Evolutionary conservation across 768 basidiomycete species (phyloP).

Genomic region (Xerocomus brunneocitrinus): DNA sequence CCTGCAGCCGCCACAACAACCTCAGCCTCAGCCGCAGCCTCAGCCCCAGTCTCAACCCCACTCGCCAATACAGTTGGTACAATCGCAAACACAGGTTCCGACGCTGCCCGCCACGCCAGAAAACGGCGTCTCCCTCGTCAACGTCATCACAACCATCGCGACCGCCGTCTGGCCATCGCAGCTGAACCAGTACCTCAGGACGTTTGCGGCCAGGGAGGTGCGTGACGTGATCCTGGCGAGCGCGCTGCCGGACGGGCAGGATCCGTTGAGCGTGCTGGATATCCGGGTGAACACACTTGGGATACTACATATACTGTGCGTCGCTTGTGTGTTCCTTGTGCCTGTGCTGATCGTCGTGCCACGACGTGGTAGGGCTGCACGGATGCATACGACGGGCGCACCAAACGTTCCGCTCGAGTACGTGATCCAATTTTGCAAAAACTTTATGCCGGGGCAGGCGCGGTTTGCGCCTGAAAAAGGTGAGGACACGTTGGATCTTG

Average conservation of each 20-base stretch:
- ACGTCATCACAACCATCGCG: conserved; percentile 45
- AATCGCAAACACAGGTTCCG: conserved; percentile 7
- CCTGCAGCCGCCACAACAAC: conserved; percentile 9
- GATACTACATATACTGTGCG: conserved; percentile 70
- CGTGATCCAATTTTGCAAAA: conserved; percentile 54
- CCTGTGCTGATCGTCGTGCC: not conserved
- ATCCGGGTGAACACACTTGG: conserved; percentile 56
- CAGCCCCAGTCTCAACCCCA: not conserved
- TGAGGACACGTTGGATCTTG: conserved; percentile 20
- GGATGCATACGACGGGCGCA: conserved; percentile 40
- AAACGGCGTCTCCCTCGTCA: conserved; percentile 31
- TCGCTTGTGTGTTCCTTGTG: conserved; percentile 2
- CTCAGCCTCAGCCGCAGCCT: not conserved
- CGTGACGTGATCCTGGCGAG: conserved; percentile 54
- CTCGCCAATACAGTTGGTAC: not conserved
- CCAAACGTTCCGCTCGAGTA: conserved; percentile 38
- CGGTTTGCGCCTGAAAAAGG: conserved; percentile 67
- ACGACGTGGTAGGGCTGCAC: conserved; percentile 46
- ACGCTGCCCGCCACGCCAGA: conserved; percentile 3
- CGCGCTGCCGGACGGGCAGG: conserved; percentile 53
- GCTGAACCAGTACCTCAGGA: conserved; percentile 44
- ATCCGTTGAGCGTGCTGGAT: conserved; percentile 61
- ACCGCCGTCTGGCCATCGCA: conserved; percentile 33
- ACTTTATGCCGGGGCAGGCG: conserved; percentile 61
- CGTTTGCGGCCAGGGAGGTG: conserved; percentile 50